These are phyloP conservation scores for Coemansia sp. DNA, from an alignment of 192 early-diverging fungal genomes.

Conservation along the genomic window DNA sequence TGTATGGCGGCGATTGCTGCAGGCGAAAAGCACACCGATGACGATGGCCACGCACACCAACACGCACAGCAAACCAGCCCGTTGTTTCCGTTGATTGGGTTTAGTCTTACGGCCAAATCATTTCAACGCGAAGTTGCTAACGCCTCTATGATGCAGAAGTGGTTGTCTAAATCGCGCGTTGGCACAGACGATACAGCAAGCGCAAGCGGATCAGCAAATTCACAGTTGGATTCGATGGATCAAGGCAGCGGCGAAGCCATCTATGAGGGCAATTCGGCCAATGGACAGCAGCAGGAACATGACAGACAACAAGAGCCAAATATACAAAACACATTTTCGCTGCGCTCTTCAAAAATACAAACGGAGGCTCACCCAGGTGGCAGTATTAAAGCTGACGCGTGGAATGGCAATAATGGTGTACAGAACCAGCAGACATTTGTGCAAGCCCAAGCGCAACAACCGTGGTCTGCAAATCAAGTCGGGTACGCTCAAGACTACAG, in stretches of 20 bases:
- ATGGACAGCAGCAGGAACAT: neutral
- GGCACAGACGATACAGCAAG: neutral
- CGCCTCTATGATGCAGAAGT: slow-evolving; percentile 46
- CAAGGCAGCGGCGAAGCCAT: neutral
- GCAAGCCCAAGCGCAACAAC: neutral
- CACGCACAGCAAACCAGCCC: neutral
- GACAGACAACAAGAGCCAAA: neutral
- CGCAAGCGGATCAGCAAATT: neutral
- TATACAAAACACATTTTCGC: neutral
- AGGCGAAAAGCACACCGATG: neutral
- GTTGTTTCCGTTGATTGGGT: slow-evolving; percentile 31
- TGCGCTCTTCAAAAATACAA: neutral
- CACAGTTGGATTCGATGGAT: neutral
- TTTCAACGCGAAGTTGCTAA: slow-evolving; percentile 46
- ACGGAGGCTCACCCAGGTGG: neutral
- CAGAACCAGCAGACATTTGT: neutral
- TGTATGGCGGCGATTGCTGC: slow-evolving; percentile 26
- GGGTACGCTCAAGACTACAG: neutral
- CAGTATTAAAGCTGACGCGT: neutral
- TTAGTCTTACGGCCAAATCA: slow-evolving; percentile 35
- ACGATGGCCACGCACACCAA: neutral
- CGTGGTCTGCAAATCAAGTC: neutral
- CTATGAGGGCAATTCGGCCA: neutral
- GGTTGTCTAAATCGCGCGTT: slow-evolving; percentile 18
- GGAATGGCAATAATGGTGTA: neutral